A percentile compares a stretch with the other conserved stretches of the same genome.
phyloP scores from a whole-genome alignment of 306 rosid species.

The Vigna reflexopilosa region DNA sequence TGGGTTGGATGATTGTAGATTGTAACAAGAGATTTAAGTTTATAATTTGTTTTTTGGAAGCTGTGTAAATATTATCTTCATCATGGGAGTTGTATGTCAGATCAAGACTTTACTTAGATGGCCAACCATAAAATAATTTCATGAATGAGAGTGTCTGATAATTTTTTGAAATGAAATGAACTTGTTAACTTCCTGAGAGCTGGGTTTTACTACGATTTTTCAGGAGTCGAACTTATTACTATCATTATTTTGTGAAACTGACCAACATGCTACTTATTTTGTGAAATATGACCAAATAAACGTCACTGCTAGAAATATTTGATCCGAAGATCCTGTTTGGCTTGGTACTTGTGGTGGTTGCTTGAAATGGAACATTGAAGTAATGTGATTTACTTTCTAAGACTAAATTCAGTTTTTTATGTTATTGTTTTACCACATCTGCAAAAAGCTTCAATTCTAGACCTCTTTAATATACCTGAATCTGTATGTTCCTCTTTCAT shows the following conservation, averaged over 20 bases:
- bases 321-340: neutral
- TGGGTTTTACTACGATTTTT: neutral
- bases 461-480: neutral
- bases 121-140: neutral
- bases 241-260: neutral
- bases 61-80: neutral
- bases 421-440: conserved; percentile 9
- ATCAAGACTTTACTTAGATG: neutral
- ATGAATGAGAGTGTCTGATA: neutral
- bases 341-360: conserved; percentile 7
- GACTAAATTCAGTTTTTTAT: neutral
- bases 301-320: neutral
- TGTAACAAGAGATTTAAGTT: conserved; percentile 3
- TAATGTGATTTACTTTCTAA: neutral
- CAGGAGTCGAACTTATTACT: neutral
- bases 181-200: neutral
- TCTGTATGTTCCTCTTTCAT: conserved; percentile 6
- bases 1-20: conserved; percentile 17
- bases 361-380: neutral
- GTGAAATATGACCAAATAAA: conserved; percentile 1
- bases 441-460: neutral
- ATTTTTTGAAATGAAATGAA: neutral
- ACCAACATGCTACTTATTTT: neutral
- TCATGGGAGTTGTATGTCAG: conserved; percentile 14
- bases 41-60: conserved; percentile 20